phyloP scores from a whole-genome alignment of 2,329 filamentous ascomycete genomes.

The Ophiosphaerella herpotricha region DNA sequence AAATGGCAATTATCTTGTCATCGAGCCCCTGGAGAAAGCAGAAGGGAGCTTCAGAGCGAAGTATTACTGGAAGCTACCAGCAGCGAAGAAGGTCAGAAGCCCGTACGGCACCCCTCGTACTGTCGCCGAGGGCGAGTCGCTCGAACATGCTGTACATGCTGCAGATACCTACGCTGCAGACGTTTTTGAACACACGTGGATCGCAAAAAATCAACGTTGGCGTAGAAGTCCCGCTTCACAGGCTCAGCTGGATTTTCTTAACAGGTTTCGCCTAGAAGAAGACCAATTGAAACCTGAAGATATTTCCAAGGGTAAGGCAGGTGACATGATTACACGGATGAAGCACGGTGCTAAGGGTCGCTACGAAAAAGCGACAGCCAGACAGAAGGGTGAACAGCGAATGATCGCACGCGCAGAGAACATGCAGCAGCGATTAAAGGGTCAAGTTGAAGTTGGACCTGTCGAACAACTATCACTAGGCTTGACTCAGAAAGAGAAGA shows the following conservation, averaged over 20 bases:
- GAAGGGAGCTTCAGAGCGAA: slow-evolving; percentile 46
- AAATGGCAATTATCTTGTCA: slow-evolving; percentile 63
- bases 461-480: slow-evolving; percentile 8
- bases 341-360: slow-evolving; percentile 77
- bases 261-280: slow-evolving; percentile 63
- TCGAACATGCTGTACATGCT: slow-evolving; percentile 78
- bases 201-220: slow-evolving; percentile 71
- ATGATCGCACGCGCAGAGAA: slow-evolving; percentile 55
- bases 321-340: slow-evolving; percentile 90
- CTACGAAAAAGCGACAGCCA: slow-evolving; percentile 46
- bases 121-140: slow-evolving; percentile 67
- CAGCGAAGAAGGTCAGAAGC: slow-evolving; percentile 42
- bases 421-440: slow-evolving; percentile 46
- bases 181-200: slow-evolving; percentile 69
- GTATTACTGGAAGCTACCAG: slow-evolving; percentile 49
- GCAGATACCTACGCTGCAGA: slow-evolving; percentile 79
- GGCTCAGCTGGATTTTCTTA: slow-evolving; percentile 69
- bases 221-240: slow-evolving; percentile 65
- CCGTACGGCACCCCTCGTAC: slow-evolving; percentile 72
- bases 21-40: slow-evolving; percentile 53
- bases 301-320: slow-evolving; percentile 78
- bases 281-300: slow-evolving; percentile 60
- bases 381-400: slow-evolving; percentile 30
- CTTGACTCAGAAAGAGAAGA: slow-evolving; percentile 9
- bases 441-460: slow-evolving; percentile 57